These are phyloP conservation scores for Beauveria brongniartii DNA, from an alignment of 2,329 filamentous ascomycete species.

Conservation along the genomic window DNA sequence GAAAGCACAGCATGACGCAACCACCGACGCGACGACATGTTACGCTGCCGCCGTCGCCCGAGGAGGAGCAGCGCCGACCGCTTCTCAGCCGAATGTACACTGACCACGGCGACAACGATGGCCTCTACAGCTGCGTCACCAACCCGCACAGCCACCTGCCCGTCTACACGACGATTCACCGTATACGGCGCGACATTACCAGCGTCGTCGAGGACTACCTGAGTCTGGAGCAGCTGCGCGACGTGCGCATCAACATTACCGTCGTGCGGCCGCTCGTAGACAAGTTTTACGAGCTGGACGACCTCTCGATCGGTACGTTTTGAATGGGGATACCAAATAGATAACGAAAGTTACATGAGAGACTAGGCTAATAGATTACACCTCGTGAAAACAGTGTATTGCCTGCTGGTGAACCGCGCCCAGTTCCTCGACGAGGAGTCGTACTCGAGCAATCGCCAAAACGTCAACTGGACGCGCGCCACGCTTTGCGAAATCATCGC, in stretches of 20 bases:
- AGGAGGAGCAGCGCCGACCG: constrained; percentile 28
- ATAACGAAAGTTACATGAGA: neutral
- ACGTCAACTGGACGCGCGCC: constrained; percentile 70
- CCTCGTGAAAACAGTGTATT: constrained; percentile 52
- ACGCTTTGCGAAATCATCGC: constrained; percentile 75
- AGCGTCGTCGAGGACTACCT: constrained; percentile 55
- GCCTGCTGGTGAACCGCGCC: constrained; percentile 70
- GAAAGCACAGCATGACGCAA: neutral
- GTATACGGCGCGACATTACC: constrained; percentile 56
- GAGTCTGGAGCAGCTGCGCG: constrained; percentile 68
- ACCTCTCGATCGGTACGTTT: constrained; percentile 63
- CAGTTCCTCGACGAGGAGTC: constrained; percentile 74
- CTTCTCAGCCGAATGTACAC: constrained; percentile 26
- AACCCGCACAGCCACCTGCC: constrained; percentile 57
- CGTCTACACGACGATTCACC: constrained; percentile 71
- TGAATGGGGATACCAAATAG: neutral
- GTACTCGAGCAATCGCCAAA: constrained; percentile 68
- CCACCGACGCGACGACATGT: constrained; percentile 20
- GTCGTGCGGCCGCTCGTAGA: constrained; percentile 78
- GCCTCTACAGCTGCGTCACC: constrained; percentile 44
- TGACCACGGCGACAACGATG: constrained; percentile 22
- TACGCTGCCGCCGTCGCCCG: constrained; percentile 20
- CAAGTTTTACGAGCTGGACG: constrained; percentile 68
- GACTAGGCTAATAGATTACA: neutral
- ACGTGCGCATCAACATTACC: constrained; percentile 72